Evolutionary conservation across 192 early-diverging fungal species (phyloP), one percentile per base, ranked within the genome.

Genomic region (Gigaspora rosea): DNA sequence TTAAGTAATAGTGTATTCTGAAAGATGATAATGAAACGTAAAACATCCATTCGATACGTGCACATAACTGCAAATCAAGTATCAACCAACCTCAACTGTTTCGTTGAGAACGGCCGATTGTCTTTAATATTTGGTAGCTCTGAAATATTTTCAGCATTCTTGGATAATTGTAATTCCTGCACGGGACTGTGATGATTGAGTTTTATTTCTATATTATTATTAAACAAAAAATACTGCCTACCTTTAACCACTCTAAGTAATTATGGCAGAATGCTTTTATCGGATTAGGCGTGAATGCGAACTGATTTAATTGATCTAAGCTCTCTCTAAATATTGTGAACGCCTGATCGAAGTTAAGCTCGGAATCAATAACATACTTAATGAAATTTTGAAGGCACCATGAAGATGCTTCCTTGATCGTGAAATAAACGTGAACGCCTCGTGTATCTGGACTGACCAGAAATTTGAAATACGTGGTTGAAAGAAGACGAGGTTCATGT

Each of bases 391-490:
- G 59, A 62, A 62, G 59, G 59, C 59, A 62, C 59, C 59, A 62
- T 62, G 59, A 62, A 62, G 59, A 62, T 62, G 59, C 59, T 18
- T 62, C 18, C 59, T 62, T 5, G 59, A 62, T 11, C 32, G 59
- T 62, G 59, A 62, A 62, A 62, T 62, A 62, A 62, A 62, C 18
- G 59, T 62, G 59, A 62, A 62, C 20, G 59, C 59, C 18, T 18
- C 59, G 59, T 62, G 59, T 62, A 62, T 18, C 32, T 18, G 59
- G 59, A 62, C 59, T 62, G 59, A 33, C 59, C 59, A n/a, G 59
- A 62, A 62, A 62, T 62, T 62, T 62, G 59, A 62, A 62, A 62
- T 62, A 62, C 59, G 59, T 62, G 59, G 59, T 62, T 62, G 59
- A 7, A 62, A 62, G 59, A 62, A 62, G 59, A 62, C 59, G 59